These are phyloP conservation scores for Luffa aegyptiaca DNA, from an alignment of 306 rosid species.

Conservation along the genomic window DNA sequence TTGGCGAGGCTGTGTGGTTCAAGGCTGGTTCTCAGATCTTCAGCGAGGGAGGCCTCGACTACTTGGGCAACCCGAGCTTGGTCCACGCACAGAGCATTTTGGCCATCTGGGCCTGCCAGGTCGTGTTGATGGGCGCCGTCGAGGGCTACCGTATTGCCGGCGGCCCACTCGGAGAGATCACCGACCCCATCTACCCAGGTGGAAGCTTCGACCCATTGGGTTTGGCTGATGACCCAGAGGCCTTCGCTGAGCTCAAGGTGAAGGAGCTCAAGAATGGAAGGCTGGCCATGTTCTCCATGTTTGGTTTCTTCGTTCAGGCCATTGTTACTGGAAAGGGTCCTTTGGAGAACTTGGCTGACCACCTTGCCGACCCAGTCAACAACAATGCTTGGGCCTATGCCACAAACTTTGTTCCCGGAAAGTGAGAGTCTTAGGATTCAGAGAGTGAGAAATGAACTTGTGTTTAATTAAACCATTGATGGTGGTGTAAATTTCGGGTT, in stretches of 20 bases:
- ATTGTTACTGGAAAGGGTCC: slow-evolving; percentile 91
- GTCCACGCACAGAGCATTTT: slow-evolving; percentile 88
- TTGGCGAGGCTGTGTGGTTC: slow-evolving; percentile 89
- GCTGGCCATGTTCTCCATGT: slow-evolving; percentile 89
- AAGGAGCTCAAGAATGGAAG: slow-evolving; percentile 89
- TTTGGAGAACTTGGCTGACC: slow-evolving; percentile 82
- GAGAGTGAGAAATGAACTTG: background rate
- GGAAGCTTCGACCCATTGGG: slow-evolving; percentile 98
- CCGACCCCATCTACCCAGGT: slow-evolving; percentile 85
- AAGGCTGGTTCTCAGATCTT: slow-evolving; percentile 90
- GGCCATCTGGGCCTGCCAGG: slow-evolving; percentile 82
- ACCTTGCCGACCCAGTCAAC: slow-evolving; percentile 91
- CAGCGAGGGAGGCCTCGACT: slow-evolving; percentile 90
- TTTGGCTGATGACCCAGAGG: slow-evolving; percentile 89
- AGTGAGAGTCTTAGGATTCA: slow-evolving; percentile 28
- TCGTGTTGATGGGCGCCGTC: slow-evolving; percentile 74
- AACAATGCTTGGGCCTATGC: slow-evolving; percentile 93
- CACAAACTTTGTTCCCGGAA: slow-evolving; percentile 95
- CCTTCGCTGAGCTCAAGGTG: slow-evolving; percentile 85
- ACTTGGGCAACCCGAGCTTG: slow-evolving; percentile 90
- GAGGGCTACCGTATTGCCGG: slow-evolving; percentile 90
- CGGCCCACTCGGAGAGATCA: slow-evolving; percentile 81
- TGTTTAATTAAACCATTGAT: background rate
- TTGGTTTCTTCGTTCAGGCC: slow-evolving; percentile 89
- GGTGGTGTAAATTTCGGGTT: slow-evolving; percentile 5